Evolutionary conservation across 169 alveolate genomes (phyloP).

Genomic region (Perkinsus marinus): DNA sequence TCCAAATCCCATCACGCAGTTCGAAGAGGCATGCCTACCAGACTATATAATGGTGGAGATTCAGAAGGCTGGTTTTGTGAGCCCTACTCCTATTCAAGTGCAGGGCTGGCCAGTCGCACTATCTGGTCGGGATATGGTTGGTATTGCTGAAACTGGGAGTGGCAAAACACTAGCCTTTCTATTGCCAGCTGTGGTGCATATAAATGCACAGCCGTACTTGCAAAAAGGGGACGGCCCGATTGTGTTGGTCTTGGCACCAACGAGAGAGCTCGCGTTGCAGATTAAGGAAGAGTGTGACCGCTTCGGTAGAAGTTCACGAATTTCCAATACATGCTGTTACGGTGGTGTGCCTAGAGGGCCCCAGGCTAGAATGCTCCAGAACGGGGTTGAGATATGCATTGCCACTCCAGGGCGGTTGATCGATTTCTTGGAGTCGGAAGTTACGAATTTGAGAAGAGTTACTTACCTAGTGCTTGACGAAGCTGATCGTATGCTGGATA

Average conservation of each 20-base stretch:
- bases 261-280: conserved; percentile 96
- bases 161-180: conserved; percentile 93
- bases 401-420: conserved; percentile 88
- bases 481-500: conserved; percentile 94
- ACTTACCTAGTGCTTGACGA: conserved; percentile 91
- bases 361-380: conserved; percentile 61
- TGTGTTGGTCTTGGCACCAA: conserved; percentile 93
- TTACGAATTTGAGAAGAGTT: conserved; percentile 66
- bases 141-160: conserved; percentile 95
- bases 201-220: conserved; percentile 68
- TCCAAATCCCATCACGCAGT: conserved; percentile 72
- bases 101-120: conserved; percentile 85
- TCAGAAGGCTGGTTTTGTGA: conserved; percentile 48
- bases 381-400: conserved; percentile 84
- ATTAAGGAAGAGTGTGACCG: conserved; percentile 77
- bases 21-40: conserved; percentile 75
- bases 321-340: conserved; percentile 68
- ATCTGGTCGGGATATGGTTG: conserved; percentile 86
- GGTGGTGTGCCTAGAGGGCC: conserved; percentile 87
- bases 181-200: conserved; percentile 85
- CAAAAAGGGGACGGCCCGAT: conserved; percentile 85
- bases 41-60: conserved; percentile 58
- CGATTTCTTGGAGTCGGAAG: conserved; percentile 69
- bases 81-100: conserved; percentile 81
- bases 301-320: conserved; percentile 67